Percentiles rank a stretch among this genome's conserved stretches.
Conservation (phyloP, 139 green algal species). For the Tetratostichococcus sp. region DNA sequence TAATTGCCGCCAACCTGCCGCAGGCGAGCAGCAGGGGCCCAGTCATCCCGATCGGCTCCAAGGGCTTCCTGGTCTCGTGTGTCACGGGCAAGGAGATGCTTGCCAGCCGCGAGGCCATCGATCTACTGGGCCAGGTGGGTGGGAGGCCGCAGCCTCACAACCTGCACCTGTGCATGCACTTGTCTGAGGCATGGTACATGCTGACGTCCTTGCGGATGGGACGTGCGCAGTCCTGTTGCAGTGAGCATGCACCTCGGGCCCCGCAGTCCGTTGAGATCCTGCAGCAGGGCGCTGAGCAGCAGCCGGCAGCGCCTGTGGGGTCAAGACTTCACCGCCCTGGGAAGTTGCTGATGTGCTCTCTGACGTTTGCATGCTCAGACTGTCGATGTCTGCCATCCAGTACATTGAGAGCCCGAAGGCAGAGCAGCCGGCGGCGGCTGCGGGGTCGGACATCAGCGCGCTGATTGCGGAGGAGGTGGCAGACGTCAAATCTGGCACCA, state of each 20-base stretch:
- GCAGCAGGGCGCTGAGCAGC: no score
- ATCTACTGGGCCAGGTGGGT: constrained; percentile 30
- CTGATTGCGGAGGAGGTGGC: constrained; percentile 39
- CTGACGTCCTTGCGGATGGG: no score
- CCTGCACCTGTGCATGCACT: not conserved
- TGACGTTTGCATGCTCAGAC: no score
- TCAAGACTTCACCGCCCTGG: no score
- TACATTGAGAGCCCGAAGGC: constrained; percentile 22
- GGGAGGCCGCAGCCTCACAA: not conserved
- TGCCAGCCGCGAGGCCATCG: constrained; percentile 29
- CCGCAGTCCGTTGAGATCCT: no score
- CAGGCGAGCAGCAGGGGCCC: constrained; percentile 17
- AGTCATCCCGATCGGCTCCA: constrained; percentile 21
- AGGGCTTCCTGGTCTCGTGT: constrained; percentile 39
- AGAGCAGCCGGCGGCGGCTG: not conserved
- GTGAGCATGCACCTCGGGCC: no score
- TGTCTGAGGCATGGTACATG: no score
- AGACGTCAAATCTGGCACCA: constrained; percentile 24
- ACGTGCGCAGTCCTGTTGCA: no score
- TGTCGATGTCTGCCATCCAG: constrained; percentile 12
- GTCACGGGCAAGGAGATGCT: constrained; percentile 29
- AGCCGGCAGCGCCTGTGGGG: no score
- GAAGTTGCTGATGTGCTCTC: not conserved
- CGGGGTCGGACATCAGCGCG: constrained; percentile 24
- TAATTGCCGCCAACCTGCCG: no score